These are phyloP conservation scores for Kodamaea sp. DNA, from an alignment of 1,139 yeast species.

Conservation along the genomic window DNA sequence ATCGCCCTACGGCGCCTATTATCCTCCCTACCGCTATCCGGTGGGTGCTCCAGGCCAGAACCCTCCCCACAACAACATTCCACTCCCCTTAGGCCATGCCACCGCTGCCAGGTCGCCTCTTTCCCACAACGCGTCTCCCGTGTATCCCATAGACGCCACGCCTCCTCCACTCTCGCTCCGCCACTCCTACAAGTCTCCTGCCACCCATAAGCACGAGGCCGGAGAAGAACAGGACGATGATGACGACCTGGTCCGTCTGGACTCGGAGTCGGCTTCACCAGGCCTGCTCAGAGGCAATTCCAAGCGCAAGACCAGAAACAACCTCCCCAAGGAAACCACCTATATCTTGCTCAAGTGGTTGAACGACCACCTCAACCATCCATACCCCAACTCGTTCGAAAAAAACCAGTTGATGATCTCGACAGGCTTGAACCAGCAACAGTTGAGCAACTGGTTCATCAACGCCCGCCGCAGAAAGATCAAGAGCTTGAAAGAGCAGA, in stretches of 20 bases:
- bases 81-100: background rate
- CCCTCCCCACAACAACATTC: slow-evolving; percentile 4
- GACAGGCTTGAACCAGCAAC: slow-evolving; percentile 90
- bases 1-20: too few relatives aligned
- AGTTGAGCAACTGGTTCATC: slow-evolving; percentile 94
- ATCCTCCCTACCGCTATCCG: too few relatives aligned
- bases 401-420: slow-evolving; percentile 74
- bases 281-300: slow-evolving; percentile 11
- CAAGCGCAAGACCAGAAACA: slow-evolving; percentile 59
- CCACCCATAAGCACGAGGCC: slow-evolving; percentile 5
- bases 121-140: slow-evolving; percentile 16
- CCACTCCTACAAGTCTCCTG: slow-evolving; percentile 8
- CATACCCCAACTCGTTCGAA: slow-evolving; percentile 91
- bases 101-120: slow-evolving; percentile 13
- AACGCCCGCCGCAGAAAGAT: slow-evolving; percentile 90
- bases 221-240: slow-evolving; percentile 11
- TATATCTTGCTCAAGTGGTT: slow-evolving; percentile 82
- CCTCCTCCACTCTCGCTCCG: slow-evolving; percentile 15
- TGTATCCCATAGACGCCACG: slow-evolving; percentile 13
- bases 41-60: slow-evolving; percentile 3
- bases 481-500: slow-evolving; percentile 46
- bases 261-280: slow-evolving; percentile 6
- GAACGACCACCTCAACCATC: slow-evolving; percentile 81
- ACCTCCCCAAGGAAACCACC: slow-evolving; percentile 88
- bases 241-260: slow-evolving; percentile 5